Percentiles rank a stretch among this genome's conserved stretches.
phyloP scores from a whole-genome alignment of 176 grass and related monocot species.

The Poa annua region DNA sequence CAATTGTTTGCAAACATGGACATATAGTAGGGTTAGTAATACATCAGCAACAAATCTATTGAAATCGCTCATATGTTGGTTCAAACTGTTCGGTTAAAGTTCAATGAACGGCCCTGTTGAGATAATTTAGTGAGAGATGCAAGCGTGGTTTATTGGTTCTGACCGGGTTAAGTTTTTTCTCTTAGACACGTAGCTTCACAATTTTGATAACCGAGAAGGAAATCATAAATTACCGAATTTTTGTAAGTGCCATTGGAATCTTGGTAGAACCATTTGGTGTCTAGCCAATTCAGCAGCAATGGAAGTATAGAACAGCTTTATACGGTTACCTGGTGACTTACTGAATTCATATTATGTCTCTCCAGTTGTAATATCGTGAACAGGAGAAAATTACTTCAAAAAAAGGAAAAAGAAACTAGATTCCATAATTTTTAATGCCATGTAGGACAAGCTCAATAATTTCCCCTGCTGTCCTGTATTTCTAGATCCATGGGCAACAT shows the following conservation, averaged over 20 bases:
- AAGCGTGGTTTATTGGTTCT: neutral
- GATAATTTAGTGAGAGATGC: neutral
- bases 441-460: neutral
- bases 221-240: neutral
- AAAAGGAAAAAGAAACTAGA: neutral
- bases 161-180: neutral
- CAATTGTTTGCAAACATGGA: neutral
- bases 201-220: neutral
- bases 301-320: neutral
- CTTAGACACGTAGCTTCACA: neutral
- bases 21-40: neutral
- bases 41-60: neutral
- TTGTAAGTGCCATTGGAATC: neutral
- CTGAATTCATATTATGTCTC: neutral
- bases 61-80: neutral
- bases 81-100: neutral
- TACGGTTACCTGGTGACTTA: neutral
- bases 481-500: neutral
- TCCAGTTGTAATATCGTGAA: neutral
- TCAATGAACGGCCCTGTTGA: neutral
- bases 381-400: neutral
- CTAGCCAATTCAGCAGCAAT: neutral
- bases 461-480: neutral
- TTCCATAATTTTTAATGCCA: neutral
- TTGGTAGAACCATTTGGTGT: conserved; percentile 8